Evolutionary conservation across 768 basidiomycete species (phyloP).

Genomic region (Sporobolomyces roseus): DNA sequence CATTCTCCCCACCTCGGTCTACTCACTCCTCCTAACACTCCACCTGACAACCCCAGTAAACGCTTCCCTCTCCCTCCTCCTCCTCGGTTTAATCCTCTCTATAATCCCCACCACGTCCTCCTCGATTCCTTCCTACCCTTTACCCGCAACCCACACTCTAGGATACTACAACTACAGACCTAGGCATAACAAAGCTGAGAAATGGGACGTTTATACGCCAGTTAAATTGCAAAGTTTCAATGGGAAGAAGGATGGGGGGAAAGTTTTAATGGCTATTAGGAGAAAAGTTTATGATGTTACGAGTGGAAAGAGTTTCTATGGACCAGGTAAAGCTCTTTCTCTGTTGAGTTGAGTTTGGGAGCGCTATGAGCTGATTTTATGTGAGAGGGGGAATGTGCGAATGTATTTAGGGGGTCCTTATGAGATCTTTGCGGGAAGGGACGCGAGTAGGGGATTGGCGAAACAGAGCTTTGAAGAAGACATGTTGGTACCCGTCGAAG

Average conservation of each 20-base stretch:
- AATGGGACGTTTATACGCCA: constrained; percentile 75
- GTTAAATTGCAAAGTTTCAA: constrained; percentile 53
- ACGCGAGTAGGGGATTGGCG: constrained; percentile 94
- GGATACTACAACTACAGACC: constrained; percentile 96
- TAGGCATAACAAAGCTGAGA: constrained; percentile 68
- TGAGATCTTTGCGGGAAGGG: constrained; percentile 93
- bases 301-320: constrained; percentile 83
- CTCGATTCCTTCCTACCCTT: constrained; percentile 4
- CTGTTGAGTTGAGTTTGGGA: background rate
- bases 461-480: constrained; percentile 54
- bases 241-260: constrained; percentile 49
- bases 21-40: background rate
- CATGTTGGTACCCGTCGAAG: constrained; percentile 83
- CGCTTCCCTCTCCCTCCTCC: background rate
- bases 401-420: constrained; percentile 75
- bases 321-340: constrained; percentile 64
- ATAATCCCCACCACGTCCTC: constrained; percentile 19
- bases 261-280: constrained; percentile 81
- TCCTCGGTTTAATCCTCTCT: background rate
- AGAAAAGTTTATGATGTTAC: constrained; percentile 91
- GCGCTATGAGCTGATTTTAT: background rate
- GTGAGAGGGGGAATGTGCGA: no score
- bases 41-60: constrained; percentile 16
- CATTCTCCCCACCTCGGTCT: background rate
- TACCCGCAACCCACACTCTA: background rate